Base-by-base conservation (phyloP, 1,284 basidiomycete genomes). In the Ustilago tritici region DNA sequence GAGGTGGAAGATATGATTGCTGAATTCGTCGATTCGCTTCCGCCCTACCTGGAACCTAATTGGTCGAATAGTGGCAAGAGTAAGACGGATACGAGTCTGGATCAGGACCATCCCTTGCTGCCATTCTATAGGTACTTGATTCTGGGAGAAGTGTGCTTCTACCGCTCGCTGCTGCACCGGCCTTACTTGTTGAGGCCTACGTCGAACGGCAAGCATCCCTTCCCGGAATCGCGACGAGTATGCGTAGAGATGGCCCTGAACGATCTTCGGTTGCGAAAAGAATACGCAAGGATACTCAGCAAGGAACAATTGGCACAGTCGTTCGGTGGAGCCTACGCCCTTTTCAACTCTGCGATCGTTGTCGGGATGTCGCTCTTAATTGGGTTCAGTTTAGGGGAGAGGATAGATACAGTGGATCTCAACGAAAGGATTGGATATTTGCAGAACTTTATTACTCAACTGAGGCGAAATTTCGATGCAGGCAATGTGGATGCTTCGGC, bases 321-420 rank as follows among this genome's bases (percentile, higher is more conserved):
- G 15, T 78, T 78, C 38, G 76, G 76, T n/a, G 76, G 76, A 1
- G 76, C 76, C 3, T 78, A 78, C 23, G 76, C 76, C 4, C 55
- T 74, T 28, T 79, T 77, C 73, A 79, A 76, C 53, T 79, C 77
- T 32, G 70, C 77, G 49, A 79, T 77, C 31, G 74, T 76, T 4
- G 73, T 79, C 1, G 75, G 74, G 32, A 74, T 77, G 65, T 79
- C 77, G 23, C 41, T 77, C 14, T 56, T 77, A 17, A 76, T 76
- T 49, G 68, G 65, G 1, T 76, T 79, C 55, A 72, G 57, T 19
- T 31, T 76, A 28, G 77, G 75, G 23, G 73, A 77, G 55, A 41
- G 61, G 9, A 73, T 76, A 63, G 70, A 73, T 34, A 43, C 66
- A 11, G 50, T 41, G 0, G 77, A 76, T 56, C 52, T 79, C 28